A percentile compares a stretch with the other conserved stretches of the same genome.
Evolutionary conservation across 306 rosid species (phyloP).

Genomic region (Malus asiatica): DNA sequence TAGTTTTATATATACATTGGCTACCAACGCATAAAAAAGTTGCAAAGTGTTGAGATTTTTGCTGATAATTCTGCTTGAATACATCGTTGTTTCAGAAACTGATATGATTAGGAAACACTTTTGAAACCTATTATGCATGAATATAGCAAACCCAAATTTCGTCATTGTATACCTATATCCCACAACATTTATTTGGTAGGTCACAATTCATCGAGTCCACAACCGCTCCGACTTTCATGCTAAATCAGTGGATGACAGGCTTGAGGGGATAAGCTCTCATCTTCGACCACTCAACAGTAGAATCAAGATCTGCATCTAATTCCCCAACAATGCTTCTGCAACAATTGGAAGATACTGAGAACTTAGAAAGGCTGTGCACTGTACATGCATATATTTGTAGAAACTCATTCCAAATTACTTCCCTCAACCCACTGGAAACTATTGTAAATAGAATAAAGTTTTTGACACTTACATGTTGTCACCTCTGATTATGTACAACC

Average conservation of each 20-base stretch:
- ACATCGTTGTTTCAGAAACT: not conserved
- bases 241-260: conserved; percentile 70
- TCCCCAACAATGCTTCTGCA: conserved; percentile 98
- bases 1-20: not conserved
- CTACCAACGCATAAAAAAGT: not conserved
- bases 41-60: not conserved
- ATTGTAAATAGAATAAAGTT: not conserved
- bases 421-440: not conserved
- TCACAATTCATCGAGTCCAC: not conserved
- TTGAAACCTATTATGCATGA: not conserved
- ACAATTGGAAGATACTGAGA: conserved; percentile 8
- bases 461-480: conserved; percentile 72
- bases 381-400: not conserved
- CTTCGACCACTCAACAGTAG: conserved; percentile 66
- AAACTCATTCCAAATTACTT: not conserved
- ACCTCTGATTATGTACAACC: conserved; percentile 87
- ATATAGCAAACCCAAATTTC: not conserved
- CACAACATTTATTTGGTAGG: not conserved
- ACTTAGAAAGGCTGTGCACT: not conserved
- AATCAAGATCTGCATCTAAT: conserved; percentile 85
- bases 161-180: not conserved
- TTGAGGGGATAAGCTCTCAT: conserved; percentile 86
- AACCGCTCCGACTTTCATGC: not conserved
- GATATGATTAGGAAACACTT: not conserved
- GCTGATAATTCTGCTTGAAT: not conserved